A percentile compares a stretch with the other conserved stretches of the same genome.
These are phyloP conservation scores for Ophiognomonia clavigignenti-juglandacearum DNA, from an alignment of 2,329 filamentous ascomycete species.

Conservation along the genomic window DNA sequence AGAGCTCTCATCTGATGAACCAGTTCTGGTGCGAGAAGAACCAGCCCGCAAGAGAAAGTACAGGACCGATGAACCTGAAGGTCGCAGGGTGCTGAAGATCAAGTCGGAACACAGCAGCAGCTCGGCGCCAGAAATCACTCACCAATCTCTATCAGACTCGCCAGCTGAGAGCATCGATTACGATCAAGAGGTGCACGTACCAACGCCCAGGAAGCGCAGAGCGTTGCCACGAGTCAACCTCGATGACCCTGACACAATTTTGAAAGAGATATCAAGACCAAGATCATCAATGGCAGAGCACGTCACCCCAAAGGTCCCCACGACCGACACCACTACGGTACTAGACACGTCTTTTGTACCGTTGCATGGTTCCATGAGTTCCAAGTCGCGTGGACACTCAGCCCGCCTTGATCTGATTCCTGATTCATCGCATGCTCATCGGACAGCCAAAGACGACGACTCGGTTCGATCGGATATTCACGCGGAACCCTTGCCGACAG, in stretches of 20 bases:
- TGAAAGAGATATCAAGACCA: background rate
- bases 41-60: conserved; percentile 43
- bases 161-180: conserved; percentile 58
- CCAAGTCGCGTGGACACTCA: background rate
- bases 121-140: conserved; percentile 25
- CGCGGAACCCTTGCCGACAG: conserved; percentile 1
- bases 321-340: background rate
- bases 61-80: conserved; percentile 17
- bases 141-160: conserved; percentile 26
- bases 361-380: background rate
- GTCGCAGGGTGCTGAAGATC: conserved; percentile 27
- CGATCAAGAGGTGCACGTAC: conserved; percentile 41
- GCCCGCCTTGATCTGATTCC: background rate
- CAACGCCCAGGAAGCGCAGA: conserved; percentile 36
- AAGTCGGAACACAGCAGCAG: conserved; percentile 36
- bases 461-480: background rate
- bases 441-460: background rate
- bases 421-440: conserved; percentile 8
- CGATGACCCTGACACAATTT: background rate
- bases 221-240: background rate
- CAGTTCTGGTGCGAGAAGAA: conserved; percentile 47
- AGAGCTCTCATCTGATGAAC: conserved; percentile 51
- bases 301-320: background rate
- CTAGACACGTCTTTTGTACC: background rate
- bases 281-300: background rate